Evolutionary conservation across 1,139 yeast genomes (phyloP).

Genomic region (Kluyveromyces sp.): DNA sequence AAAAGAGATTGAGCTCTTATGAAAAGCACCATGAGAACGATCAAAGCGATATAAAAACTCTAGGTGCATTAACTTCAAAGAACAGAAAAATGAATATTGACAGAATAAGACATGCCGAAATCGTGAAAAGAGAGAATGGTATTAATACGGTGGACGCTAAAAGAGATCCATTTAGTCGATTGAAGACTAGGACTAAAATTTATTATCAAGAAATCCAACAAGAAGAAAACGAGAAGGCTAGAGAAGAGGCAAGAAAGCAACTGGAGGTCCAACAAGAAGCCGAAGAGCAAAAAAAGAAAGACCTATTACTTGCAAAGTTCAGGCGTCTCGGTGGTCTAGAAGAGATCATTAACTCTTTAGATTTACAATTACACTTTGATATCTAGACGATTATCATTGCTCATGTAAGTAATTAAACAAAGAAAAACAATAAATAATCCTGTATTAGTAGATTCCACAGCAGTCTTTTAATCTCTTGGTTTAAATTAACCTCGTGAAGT

Average conservation of each 20-base stretch:
- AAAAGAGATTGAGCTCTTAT: conserved; percentile 41
- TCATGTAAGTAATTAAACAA: no score
- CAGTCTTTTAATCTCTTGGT: no score
- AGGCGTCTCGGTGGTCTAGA: conserved; percentile 40
- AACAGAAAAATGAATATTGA: conserved; percentile 76
- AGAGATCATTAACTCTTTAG: conserved; percentile 38
- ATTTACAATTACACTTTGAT: conserved; percentile 38
- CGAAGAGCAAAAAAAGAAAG: conserved; percentile 31
- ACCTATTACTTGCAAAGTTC: conserved; percentile 30
- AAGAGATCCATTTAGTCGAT: conserved; percentile 83
- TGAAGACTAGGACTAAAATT: conserved; percentile 78
- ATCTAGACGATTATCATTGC: conserved; percentile 14
- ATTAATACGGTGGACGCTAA: conserved; percentile 37
- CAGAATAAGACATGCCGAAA: conserved; percentile 73
- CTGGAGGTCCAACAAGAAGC: conserved; percentile 31
- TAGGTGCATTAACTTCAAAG: conserved; percentile 40
- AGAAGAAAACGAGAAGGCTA: conserved; percentile 40
- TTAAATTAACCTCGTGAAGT: no score
- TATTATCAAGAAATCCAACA: conserved; percentile 52
- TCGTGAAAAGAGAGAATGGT: conserved; percentile 42
- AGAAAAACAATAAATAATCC: no score
- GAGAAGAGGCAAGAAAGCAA: conserved; percentile 35
- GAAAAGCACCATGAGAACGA: conserved; percentile 32
- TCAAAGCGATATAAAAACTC: conserved; percentile 30
- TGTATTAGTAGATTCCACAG: no score